Conservation (phyloP, 108 stramenopile genomes). For the Pinguiococcus pyrenoidosus region DNA sequence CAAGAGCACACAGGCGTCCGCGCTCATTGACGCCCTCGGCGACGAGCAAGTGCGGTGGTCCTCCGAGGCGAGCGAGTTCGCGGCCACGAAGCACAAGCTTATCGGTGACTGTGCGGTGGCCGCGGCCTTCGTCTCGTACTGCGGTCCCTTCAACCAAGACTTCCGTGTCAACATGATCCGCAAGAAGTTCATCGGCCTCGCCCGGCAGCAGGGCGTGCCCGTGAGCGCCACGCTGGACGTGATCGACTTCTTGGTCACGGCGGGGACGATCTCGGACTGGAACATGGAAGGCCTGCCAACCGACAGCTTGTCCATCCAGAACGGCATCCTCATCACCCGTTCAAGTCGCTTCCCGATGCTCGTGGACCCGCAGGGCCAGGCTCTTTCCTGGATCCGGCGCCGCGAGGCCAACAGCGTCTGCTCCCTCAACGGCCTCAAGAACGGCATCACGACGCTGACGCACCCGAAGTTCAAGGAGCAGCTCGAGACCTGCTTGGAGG, state of each 20-base stretch:
- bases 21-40: slow-evolving; percentile 28
- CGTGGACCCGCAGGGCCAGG: slow-evolving; percentile 43
- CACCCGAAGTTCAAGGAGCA: slow-evolving; percentile 27
- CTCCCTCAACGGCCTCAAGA: too few relatives aligned
- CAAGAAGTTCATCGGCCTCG: slow-evolving; percentile 15
- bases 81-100: slow-evolving; percentile 21
- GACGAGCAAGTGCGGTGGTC: slow-evolving; percentile 35
- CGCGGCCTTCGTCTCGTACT: slow-evolving; percentile 36
- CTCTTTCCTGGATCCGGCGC: slow-evolving; percentile 25
- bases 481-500: slow-evolving; percentile 32
- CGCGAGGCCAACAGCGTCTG: slow-evolving; percentile 21
- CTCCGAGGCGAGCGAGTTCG: slow-evolving; percentile 21
- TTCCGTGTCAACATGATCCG: slow-evolving; percentile 23
- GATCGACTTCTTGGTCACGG: slow-evolving; percentile 24
- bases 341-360: slow-evolving; percentile 28
- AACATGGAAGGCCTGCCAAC: slow-evolving; percentile 25
- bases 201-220: slow-evolving; percentile 16
- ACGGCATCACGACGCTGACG: slow-evolving; percentile 14
- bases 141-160: slow-evolving; percentile 39
- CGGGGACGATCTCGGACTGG: slow-evolving; percentile 32
- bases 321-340: slow-evolving; percentile 37
- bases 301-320: slow-evolving; percentile 31
- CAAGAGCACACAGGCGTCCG: slow-evolving; percentile 34
- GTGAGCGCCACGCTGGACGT: neutral
- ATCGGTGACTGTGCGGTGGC: slow-evolving; percentile 35